Conservation (phyloP, 345 rosid genomes). For the Salix dunnii region DNA sequence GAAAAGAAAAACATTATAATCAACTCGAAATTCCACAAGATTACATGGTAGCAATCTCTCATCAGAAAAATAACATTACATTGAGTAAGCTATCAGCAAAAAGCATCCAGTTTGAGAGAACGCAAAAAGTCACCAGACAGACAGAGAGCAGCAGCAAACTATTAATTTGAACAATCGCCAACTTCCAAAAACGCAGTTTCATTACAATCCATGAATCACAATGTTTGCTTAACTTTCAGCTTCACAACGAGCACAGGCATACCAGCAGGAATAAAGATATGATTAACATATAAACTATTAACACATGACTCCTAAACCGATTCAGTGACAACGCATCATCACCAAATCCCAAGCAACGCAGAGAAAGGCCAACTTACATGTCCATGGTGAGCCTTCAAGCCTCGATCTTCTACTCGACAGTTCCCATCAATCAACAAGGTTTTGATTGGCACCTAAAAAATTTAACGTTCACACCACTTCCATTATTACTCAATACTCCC, state of each 20-base stretch:
- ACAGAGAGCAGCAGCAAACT: neutral
- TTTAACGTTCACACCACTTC: neutral
- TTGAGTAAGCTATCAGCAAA: neutral
- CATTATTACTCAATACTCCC: neutral
- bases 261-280: neutral
- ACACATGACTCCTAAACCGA: neutral
- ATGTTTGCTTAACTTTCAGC: neutral
- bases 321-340: neutral
- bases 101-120: neutral
- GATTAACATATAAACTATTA: neutral
- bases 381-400: constrained; percentile 97
- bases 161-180: neutral
- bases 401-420: constrained; percentile 99
- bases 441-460: constrained; percentile 90
- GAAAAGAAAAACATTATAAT: neutral
- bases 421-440: constrained; percentile 89
- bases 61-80: neutral
- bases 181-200: neutral
- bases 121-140: neutral
- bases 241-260: neutral
- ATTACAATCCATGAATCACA: neutral
- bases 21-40: neutral
- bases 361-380: constrained; percentile 53
- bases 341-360: neutral
- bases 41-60: neutral